These are phyloP conservation scores for Nakazawaea molendinolei DNA, from an alignment of 805 yeast species.

Conservation along the genomic window DNA sequence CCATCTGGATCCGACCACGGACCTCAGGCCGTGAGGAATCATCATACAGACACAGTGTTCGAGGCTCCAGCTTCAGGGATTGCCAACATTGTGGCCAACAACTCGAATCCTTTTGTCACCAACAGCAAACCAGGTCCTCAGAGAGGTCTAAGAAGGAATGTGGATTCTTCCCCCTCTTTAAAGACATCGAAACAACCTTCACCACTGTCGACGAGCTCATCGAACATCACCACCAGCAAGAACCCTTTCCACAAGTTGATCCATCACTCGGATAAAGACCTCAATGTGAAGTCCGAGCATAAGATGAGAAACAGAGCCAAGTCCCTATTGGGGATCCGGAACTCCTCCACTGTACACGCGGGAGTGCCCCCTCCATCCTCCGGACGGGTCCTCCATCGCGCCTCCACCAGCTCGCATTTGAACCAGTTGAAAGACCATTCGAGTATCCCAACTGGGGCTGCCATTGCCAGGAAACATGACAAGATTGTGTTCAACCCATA, in stretches of 20 bases:
- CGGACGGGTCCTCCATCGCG: conserved; percentile 2
- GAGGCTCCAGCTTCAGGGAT: not conserved
- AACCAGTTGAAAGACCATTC: not conserved
- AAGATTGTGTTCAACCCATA: conserved; percentile 62
- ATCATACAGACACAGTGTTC: no score
- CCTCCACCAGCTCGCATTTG: conserved; percentile 2
- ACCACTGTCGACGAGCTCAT: not conserved
- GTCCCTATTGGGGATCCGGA: conserved; percentile 5
- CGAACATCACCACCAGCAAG: not conserved
- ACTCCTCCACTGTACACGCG: not conserved
- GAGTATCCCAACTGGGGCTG: not conserved
- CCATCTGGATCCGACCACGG: no score
- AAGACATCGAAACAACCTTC: not conserved
- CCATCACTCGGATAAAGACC: conserved; percentile 4
- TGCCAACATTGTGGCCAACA: not conserved
- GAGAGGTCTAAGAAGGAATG: not conserved
- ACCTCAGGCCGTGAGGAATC: no score
- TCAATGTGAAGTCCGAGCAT: not conserved
- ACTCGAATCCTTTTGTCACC: conserved; percentile 6
- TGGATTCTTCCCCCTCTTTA: no score
- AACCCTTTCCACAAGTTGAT: conserved; percentile 11
- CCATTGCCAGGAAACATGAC: conserved; percentile 6
- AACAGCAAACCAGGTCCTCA: not conserved
- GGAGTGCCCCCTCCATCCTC: not conserved
- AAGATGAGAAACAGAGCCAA: conserved; percentile 8